A percentile compares a stretch with the other conserved stretches of the same genome.
These are phyloP conservation scores for Maudiozyma bulderi DNA, from an alignment of 805 yeast species.

Conservation along the genomic window DNA sequence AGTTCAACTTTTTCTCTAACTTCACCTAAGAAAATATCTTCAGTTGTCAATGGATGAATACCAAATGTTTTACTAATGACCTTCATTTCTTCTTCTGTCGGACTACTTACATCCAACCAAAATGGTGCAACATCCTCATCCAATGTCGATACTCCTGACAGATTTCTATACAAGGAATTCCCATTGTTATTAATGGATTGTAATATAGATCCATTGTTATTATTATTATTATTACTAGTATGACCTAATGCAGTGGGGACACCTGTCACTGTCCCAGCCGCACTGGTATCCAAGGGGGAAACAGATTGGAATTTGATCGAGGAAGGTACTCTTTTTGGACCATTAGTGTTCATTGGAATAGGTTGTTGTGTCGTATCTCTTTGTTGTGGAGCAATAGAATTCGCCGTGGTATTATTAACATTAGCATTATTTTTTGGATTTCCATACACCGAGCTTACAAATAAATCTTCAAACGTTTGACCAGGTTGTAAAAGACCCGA, in stretches of 20 bases:
- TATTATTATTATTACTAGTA: conserved; percentile 2
- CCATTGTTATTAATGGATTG: not conserved
- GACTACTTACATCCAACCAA: conserved; percentile 89
- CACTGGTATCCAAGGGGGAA: conserved; percentile 4
- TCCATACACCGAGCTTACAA: conserved; percentile 37
- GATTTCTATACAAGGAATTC: conserved; percentile 7
- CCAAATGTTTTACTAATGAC: conserved; percentile 84
- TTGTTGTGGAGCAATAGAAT: not conserved
- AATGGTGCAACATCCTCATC: conserved; percentile 46
- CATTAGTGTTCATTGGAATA: not conserved
- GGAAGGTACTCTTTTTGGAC: conserved; percentile 1
- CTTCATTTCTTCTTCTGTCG: conserved; percentile 95
- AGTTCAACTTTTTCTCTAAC: conserved; percentile 92
- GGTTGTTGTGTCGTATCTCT: not conserved
- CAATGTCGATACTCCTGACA: conserved; percentile 7
- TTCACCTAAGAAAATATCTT: conserved; percentile 87
- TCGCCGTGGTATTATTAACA: not conserved
- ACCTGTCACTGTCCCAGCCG: not conserved
- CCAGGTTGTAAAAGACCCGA: conserved; percentile 67
- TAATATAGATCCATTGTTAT: not conserved
- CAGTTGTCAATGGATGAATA: conserved; percentile 92
- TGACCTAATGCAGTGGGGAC: not conserved
- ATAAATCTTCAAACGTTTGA: conserved; percentile 52
- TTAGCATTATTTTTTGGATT: not conserved
- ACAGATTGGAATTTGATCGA: conserved; percentile 4